A percentile compares a stretch with the other conserved stretches of the same genome.
Conservation (phyloP, 2,329 filamentous ascomycete species). For the Hymenoscyphus fraxineus region DNA sequence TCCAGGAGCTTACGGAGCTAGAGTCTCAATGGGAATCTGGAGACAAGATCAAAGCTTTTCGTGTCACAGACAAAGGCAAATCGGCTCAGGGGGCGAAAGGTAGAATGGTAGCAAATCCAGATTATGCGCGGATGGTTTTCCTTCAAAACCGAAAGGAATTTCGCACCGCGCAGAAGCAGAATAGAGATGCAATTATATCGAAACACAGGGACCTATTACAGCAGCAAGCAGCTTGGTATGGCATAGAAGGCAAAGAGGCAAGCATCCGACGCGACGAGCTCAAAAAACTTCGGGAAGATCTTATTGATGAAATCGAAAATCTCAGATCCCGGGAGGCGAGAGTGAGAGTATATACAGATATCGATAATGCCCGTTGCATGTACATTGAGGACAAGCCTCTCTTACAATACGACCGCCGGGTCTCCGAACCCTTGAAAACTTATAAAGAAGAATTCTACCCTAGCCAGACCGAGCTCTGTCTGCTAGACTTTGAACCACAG, state of each 20-base stretch:
- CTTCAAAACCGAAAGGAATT: background rate
- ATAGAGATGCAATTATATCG: conserved; percentile 2
- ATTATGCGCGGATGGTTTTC: background rate
- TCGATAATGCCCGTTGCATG: conserved; percentile 54
- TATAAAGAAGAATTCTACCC: conserved; percentile 64
- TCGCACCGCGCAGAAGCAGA: background rate
- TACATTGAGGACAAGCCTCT: conserved; percentile 44
- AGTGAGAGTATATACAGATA: conserved; percentile 30
- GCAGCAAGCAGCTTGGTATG: conserved; percentile 4
- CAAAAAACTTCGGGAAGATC: conserved; percentile 20
- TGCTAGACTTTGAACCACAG: conserved; percentile 67
- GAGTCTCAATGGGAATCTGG: conserved; percentile 13
- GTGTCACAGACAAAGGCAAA: no score
- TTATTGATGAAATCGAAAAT: conserved; percentile 31
- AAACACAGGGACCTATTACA: conserved; percentile 7
- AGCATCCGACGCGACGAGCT: conserved; percentile 27
- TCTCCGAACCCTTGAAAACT: conserved; percentile 64
- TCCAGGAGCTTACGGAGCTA: conserved; percentile 13
- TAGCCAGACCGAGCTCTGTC: conserved; percentile 44
- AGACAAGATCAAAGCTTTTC: background rate
- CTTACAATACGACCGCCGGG: conserved; percentile 66
- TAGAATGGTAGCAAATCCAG: background rate
- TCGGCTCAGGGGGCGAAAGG: no score
- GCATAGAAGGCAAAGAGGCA: background rate
- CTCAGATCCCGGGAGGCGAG: conserved; percentile 26